Base-by-base conservation (phyloP, 1,139 yeast species). In the Lodderomyces pseudojiufengensis region DNA sequence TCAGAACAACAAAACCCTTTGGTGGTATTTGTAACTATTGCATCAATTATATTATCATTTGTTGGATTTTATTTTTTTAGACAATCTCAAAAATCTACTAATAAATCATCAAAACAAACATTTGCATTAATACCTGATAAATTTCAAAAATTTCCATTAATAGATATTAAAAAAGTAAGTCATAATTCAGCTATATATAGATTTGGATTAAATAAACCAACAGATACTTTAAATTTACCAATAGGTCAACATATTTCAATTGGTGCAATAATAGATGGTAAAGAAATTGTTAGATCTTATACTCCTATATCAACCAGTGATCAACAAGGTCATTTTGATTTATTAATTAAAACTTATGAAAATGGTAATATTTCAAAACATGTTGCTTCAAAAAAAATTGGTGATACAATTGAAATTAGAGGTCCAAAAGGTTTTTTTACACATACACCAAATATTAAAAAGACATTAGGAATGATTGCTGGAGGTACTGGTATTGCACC, bases 401-500 rank as follows among this genome's bases (percentile, higher is more conserved):
- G 76, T 34, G 74, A 69, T 45, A 55, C 63, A 32, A 61, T 69
- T 37, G 67, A 67, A 32, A 63, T 70, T 42, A 78, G 88, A 54
- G 98, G 98, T 21, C 98, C 98, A 52, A 87, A 87, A 65, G 98
- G 98, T 6, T 80, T 81, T 52, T 90, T 87, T 72, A 76, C 80
- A 43, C 90, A 90, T 66, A 71, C 78, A 39, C 84, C 92, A 50
- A 90, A 90, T 71, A 77, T 80, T 65, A 92, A 77, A 64, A 77
- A 84, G 52, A 71, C 79, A 46, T 76, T 94, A 55, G 84, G 84
- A 38, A 74, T 92, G 68, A 73, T 92, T 52, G 97, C 97, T 49
- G 98, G 96, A 50, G 98, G 98, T 55, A 76, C 95, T 33, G 97
- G 97, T 63, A 87, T 92, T 63, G 86, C 97, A 22, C 98, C 97